Evolutionary conservation across 164 flowering plant species (phyloP), one percentile per base, ranked within the genome.

Genomic region (Hamamelis virginiana): DNA sequence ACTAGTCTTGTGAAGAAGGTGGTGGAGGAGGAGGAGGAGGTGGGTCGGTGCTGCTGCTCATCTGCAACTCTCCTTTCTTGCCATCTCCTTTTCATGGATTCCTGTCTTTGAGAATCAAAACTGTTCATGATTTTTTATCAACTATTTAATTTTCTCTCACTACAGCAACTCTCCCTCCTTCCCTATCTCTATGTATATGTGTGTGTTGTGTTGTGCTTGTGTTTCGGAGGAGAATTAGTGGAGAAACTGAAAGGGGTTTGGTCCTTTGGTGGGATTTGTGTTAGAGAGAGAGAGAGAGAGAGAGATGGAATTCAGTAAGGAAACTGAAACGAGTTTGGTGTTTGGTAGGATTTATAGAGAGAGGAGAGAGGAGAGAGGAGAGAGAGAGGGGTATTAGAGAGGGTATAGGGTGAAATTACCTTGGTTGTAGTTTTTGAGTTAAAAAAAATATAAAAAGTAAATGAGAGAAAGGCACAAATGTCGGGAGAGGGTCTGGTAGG

Each of bases 1-100:
- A 33, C 41, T 2, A 33, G 41, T 6, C 41, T 33, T 2, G 41
- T 33, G 41, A 33, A 33, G 41, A 33, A 33, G 6, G 41, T 33
- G 41, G 21, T 12, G 62, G n/a, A 13, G 70, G 55, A 33, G 6
- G 41, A 2, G 41, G 21, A 19, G 62, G n/a, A 13, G 70, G 55
- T 28, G 43, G 56, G 56, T 9, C 50, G 66, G 27, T 56, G 22
- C 8, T 65, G 22, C 8, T 65, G 74, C 59, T 19, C 41, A 50
- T 21, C 48, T 68, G 66, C 23, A 50, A 27, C 5, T 33, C 61
- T 69, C 23, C 44, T 71, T 15, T 80, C 82, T 77, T 79, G 83
- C 80, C 78, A 80, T 68, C 77, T 78, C 68, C 76, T 78, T 64
- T 79, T 81, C 70, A 79, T 26, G 16, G 81, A 65, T 23, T 80